phyloP scores from a whole-genome alignment of 257 asterid genomes.

The Avicennia marina region DNA sequence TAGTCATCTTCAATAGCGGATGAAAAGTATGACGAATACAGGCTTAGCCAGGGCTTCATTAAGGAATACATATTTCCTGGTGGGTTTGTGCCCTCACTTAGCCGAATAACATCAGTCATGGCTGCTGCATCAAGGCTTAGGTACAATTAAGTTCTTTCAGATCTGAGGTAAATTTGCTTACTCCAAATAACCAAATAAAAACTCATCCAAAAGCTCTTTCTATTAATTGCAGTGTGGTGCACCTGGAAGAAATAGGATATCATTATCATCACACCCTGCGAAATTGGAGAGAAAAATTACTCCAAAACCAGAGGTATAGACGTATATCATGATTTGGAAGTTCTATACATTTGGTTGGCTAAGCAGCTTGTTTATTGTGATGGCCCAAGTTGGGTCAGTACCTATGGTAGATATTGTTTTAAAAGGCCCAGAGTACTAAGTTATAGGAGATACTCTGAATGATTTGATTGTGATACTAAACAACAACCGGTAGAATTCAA shows the following conservation, averaged over 20 bases:
- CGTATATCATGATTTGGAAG: background rate
- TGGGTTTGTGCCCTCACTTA: constrained; percentile 75
- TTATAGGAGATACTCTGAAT: too few species aligned
- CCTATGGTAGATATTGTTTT: too few species aligned
- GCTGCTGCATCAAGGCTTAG: constrained; percentile 74
- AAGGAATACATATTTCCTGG: constrained; percentile 92
- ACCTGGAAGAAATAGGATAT: constrained; percentile 79
- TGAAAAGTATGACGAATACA: constrained; percentile 67
- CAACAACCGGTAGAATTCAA: too few species aligned
- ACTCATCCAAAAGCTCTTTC: background rate
- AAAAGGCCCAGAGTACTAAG: too few species aligned
- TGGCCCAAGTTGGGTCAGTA: background rate
- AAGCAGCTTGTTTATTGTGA: too few species aligned
- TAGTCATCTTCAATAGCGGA: constrained; percentile 83
- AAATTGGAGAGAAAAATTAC: constrained; percentile 81
- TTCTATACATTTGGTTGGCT: too few species aligned
- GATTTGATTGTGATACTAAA: too few species aligned
- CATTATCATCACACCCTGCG: constrained; percentile 87
- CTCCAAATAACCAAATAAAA: background rate
- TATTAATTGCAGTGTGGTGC: constrained; percentile 63
- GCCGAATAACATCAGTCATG: constrained; percentile 82
- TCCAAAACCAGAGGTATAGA: constrained; percentile 57
- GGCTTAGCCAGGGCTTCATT: constrained; percentile 80
- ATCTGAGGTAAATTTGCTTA: background rate
- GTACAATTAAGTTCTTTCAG: constrained; percentile 24